Percentiles rank a stretch among this genome's conserved stretches.
Evolutionary conservation across 768 basidiomycete species (phyloP).

Genomic region (Basidioascus undulatus): DNA sequence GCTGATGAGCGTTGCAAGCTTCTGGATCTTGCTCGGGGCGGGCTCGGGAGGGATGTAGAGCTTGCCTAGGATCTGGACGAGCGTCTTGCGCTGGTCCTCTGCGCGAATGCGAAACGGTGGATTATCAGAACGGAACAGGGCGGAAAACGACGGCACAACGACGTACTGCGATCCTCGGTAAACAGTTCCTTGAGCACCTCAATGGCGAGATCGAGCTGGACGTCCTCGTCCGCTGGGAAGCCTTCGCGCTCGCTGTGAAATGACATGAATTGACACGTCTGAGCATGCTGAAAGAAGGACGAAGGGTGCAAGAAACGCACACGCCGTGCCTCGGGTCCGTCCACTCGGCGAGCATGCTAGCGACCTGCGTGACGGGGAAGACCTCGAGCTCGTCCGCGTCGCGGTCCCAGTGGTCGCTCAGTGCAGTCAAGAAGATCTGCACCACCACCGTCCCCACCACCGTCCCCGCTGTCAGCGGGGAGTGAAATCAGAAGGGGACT

Average conservation of each 20-base stretch:
- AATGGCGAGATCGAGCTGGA: slow-evolving; percentile 21
- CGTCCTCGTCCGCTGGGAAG: slow-evolving; percentile 12
- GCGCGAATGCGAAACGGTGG: background rate
- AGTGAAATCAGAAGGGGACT: background rate
- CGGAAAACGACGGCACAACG: background rate
- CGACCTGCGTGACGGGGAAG: slow-evolving; percentile 19
- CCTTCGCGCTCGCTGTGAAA: slow-evolving; percentile 16
- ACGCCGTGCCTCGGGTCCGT: slow-evolving; percentile 23
- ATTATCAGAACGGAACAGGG: background rate
- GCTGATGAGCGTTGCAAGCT: slow-evolving; percentile 30
- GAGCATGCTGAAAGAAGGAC: background rate
- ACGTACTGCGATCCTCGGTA: slow-evolving; percentile 17
- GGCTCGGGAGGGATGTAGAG: slow-evolving; percentile 21
- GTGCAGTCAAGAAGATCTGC: slow-evolving; percentile 20
- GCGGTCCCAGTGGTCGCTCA: slow-evolving; percentile 19
- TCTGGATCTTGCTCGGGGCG: slow-evolving; percentile 21
- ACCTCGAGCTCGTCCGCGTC: slow-evolving; percentile 17
- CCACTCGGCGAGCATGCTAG: slow-evolving; percentile 24
- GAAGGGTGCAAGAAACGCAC: slow-evolving; percentile 12
- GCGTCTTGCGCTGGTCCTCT: slow-evolving; percentile 21
- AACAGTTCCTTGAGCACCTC: slow-evolving; percentile 17
- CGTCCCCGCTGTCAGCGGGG: background rate
- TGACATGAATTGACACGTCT: background rate
- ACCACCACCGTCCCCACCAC: background rate
- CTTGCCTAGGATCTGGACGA: slow-evolving; percentile 21